These are phyloP conservation scores for Coleophoma eucalyptorum DNA, from an alignment of 2,329 filamentous ascomycete species.

Conservation along the genomic window DNA sequence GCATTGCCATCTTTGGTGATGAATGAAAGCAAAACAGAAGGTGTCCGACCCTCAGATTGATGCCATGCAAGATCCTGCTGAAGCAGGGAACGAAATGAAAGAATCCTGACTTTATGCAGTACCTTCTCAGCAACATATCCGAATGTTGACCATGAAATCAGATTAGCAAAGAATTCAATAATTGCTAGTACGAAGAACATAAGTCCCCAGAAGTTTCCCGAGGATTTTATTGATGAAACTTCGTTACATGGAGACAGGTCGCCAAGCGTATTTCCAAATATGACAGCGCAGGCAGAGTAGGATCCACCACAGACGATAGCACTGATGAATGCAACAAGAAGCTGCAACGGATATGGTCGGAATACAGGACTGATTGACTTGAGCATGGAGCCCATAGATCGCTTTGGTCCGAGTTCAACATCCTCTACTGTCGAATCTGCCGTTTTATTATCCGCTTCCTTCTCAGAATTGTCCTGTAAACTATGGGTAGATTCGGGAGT, in stretches of 20 bases:
- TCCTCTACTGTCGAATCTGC: neutral
- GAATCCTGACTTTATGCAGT: conserved; percentile 57
- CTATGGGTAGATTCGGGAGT: neutral
- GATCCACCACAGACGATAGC: neutral
- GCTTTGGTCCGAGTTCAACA: neutral
- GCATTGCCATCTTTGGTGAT: conserved; percentile 68
- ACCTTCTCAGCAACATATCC: conserved; percentile 60
- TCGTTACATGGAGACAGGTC: conserved; percentile 42
- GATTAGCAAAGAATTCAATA: conserved; percentile 57
- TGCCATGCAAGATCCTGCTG: conserved; percentile 70
- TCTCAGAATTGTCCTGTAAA: neutral
- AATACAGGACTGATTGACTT: neutral
- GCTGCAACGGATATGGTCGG: neutral
- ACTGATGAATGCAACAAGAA: neutral
- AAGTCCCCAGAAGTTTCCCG: conserved; percentile 31
- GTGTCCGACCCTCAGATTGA: conserved; percentile 58
- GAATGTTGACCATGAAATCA: conserved; percentile 48
- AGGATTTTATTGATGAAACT: conserved; percentile 12
- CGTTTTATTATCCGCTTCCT: neutral
- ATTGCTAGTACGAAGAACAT: conserved; percentile 47
- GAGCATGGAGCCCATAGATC: neutral
- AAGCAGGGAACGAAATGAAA: conserved; percentile 62
- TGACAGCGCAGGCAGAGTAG: conserved; percentile 29
- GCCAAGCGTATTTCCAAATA: conserved; percentile 49
- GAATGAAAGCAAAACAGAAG: conserved; percentile 58